Evolutionary conservation across 345 rosid species (phyloP).

Genomic region (Murraya paniculata): DNA sequence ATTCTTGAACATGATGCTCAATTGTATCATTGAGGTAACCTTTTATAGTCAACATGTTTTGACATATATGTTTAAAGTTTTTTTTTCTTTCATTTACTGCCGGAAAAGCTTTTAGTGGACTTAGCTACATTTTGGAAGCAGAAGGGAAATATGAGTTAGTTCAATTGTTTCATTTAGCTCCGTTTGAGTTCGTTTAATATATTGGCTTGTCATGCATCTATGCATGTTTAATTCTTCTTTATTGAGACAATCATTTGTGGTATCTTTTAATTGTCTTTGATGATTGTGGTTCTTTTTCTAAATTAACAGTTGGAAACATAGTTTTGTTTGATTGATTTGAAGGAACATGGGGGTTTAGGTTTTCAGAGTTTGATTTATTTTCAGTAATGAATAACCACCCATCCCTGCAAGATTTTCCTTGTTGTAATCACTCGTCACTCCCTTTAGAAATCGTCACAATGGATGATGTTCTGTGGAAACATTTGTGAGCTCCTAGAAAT

Average conservation of each 20-base stretch:
- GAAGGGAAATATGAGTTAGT: background rate
- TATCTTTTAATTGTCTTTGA: background rate
- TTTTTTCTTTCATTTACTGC: background rate
- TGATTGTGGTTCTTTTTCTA: background rate
- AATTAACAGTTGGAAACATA: background rate
- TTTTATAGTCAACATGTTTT: background rate
- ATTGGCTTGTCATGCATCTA: background rate
- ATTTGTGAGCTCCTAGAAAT: background rate
- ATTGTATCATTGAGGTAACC: background rate
- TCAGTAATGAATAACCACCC: background rate
- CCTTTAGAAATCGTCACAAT: background rate
- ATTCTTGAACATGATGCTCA: background rate
- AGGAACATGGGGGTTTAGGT: background rate
- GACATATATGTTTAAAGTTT: background rate
- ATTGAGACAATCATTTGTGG: background rate
- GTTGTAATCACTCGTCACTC: background rate
- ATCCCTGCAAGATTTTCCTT: background rate
- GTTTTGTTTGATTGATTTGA: background rate
- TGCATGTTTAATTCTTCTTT: background rate
- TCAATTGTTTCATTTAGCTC: background rate
- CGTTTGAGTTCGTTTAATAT: background rate
- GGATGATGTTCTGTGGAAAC: background rate
- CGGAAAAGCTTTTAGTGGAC: background rate
- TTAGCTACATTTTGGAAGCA: background rate
- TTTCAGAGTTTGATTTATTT: background rate